Evolutionary conservation across 1,139 yeast genomes (phyloP).

Genomic region (Saccharomyces uvarum): DNA sequence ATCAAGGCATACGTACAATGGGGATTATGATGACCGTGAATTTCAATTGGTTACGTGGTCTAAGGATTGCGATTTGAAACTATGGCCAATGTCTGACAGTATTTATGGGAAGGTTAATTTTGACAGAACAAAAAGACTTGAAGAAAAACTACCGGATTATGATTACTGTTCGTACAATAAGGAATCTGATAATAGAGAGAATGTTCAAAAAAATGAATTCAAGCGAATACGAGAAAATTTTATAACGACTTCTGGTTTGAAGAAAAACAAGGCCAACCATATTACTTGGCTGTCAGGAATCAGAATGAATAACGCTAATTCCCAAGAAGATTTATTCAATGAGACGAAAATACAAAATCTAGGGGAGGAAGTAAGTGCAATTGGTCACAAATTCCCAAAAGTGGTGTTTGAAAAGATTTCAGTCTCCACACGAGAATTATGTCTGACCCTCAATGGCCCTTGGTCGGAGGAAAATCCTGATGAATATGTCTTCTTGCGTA

Average conservation of each 20-base stretch:
- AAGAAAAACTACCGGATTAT: conserved; percentile 38
- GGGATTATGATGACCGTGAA: conserved; percentile 59
- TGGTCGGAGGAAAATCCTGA: conserved; percentile 40
- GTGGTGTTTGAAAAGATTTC: conserved; percentile 79
- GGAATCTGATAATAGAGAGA: conserved; percentile 37
- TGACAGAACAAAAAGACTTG: conserved; percentile 36
- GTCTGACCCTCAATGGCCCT: conserved; percentile 74
- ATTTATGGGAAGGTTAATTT: conserved; percentile 55
- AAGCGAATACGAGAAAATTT: conserved; percentile 33
- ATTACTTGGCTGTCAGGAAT: conserved; percentile 93
- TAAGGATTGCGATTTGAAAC: conserved; percentile 70
- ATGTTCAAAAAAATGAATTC: conserved; percentile 13
- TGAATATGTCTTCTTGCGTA: conserved; percentile 60
- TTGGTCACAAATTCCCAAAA: conserved; percentile 86
- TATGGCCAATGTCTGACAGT: conserved; percentile 69
- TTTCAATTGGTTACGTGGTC: conserved; percentile 93
- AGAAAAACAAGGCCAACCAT: conserved; percentile 47
- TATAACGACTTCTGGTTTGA: conserved; percentile 34
- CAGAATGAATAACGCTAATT: conserved; percentile 39
- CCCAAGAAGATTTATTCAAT: conserved; percentile 37
- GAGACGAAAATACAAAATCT: conserved; percentile 52
- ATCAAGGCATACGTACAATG: conserved; percentile 42
- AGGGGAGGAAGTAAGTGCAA: conserved; percentile 85
- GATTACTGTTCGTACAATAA: conserved; percentile 44
- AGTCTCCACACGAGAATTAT: conserved; percentile 75